Conservation (phyloP, 805 yeast species). For the Schwanniomyces pseudopolymorphus region DNA sequence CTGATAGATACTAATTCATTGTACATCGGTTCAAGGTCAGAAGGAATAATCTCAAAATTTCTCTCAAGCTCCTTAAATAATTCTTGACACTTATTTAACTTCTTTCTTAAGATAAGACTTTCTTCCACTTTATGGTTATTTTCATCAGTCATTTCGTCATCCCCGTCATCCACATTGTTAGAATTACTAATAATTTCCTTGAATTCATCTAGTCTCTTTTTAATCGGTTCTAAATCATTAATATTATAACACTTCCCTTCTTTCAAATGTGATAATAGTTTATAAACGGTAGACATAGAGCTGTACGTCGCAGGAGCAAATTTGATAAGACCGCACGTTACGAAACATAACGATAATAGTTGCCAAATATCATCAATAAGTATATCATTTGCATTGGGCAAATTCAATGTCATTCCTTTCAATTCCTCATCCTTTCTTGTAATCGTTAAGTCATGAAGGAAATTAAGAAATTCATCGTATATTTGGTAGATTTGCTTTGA, state of each 20-base stretch:
- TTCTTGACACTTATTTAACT: conserved; percentile 60
- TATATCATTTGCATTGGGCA: conserved; percentile 62
- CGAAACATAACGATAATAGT: conserved; percentile 77
- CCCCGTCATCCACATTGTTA: conserved; percentile 19
- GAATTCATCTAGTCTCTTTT: conserved; percentile 70
- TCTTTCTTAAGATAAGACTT: conserved; percentile 58
- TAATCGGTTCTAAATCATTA: conserved; percentile 79
- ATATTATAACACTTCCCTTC: conserved; percentile 82
- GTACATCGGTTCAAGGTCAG: conserved; percentile 44
- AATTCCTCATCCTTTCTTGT: conserved; percentile 51
- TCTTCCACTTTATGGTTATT: conserved; percentile 51
- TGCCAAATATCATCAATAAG: conserved; percentile 89
- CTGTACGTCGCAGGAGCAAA: conserved; percentile 95
- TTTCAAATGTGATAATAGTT: conserved; percentile 76
- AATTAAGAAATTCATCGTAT: conserved; percentile 56
- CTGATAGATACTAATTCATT: conserved; percentile 63
- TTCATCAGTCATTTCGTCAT: conserved; percentile 10
- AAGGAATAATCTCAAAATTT: conserved; percentile 43
- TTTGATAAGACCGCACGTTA: conserved; percentile 88
- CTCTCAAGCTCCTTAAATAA: conserved; percentile 58
- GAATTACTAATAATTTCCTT: conserved; percentile 52
- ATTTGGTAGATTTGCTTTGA: conserved; percentile 64
- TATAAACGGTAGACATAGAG: conserved; percentile 80
- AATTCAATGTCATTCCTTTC: conserved; percentile 32
- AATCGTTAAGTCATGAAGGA: conserved; percentile 52